Base-by-base conservation (phyloP, 2,329 filamentous ascomycete genomes). In the Chrysoporthe cubensis region DNA sequence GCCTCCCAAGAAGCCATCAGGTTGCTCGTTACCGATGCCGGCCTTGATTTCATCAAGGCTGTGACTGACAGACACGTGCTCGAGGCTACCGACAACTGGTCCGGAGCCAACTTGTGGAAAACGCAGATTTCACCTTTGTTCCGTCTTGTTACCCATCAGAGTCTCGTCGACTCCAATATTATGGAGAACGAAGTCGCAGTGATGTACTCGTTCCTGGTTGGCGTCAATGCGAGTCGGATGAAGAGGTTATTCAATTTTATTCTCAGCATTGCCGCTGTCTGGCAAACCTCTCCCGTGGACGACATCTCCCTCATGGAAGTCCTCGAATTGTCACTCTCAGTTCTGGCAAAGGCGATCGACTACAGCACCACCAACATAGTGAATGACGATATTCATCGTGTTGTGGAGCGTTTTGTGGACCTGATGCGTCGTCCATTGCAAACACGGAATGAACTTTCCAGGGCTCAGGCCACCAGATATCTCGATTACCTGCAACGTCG, bases 181-280 rank as follows among this genome's bases (percentile, higher is more conserved):
- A 71, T 83, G 16, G 80, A 82, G 64, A 74, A 78, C 46, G 72
- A 81, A 44, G 76, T 80, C 1, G 74, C 76, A 2, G 65, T 61
- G 0, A 74, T 81, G 18, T 78, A 75, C 69, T 79, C 76, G 48
- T 79, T 76, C 58, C 62, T 81, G 0, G 66, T 75, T 7, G 80
- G 80, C 7, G 67, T 78, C 42, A 76, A 77, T 1, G 78, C 76
- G 2, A 48, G 4, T 1, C 69, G 73, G 2, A 68, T 81, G 71
- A 71, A 63, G 1, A 67, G 40, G 0, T 69, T 82, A 4, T 81
- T 79, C 13, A 70, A 71, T 13, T 78, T 77, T 43, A 71, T 80
- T 14, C 42, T 70, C 3, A 44, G 44, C 13, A 13, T 69, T 21
- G 56, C 56, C 14, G 13, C 26, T 13, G 4, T 26, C 9, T 66